Evolutionary conservation across 345 rosid species (phyloP), one percentile per base, ranked within the genome.

Genomic region (Syzygium aromaticum): DNA sequence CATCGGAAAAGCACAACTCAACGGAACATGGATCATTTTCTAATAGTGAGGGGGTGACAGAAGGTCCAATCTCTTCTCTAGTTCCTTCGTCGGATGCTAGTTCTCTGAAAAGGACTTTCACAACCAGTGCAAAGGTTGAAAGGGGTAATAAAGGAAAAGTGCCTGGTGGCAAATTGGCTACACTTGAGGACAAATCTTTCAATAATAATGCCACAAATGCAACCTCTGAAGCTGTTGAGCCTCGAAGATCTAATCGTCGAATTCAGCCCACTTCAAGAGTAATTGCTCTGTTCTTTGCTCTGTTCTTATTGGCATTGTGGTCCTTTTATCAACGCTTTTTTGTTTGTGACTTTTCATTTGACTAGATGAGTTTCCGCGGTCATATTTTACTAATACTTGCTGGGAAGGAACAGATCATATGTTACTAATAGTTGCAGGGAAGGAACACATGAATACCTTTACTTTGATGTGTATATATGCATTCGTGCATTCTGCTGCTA

Each of bases 261-360:
- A 98, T 98, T 89, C 98, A 96, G 92, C 99, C 99, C 86, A 98
- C 99, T 27, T 98, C 99, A 78, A 94, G 98, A 89, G 99, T 96
- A 92, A 84, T 84, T 40, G 28, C 86, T 84, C 14, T n/a, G 33
- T 53, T 57, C 49, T 84, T 84, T 84, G n/a, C 86, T 84, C 27
- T 84, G 63, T 52, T 84, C 82, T 38, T 73, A 10, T 73, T 73
- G 82, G 27, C 49, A 38, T 38, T 38, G 49, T 21, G 46, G 82
- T 38, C 49, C 82, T 21, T 73, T 73, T 73, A 19, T 73, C 82
- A 38, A 73, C 0, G 8, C 49, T 9, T 33, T 6, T 19, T 73
- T 73, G 30, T 73, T 19, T 2, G 7, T 73, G 22, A 33, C 49
- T 33, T 73, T 46, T 73, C 49, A 38, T 73, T 73, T 73, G 82